Percentiles rank a stretch among this genome's conserved stretches.
Evolutionary conservation across 1,139 yeast species (phyloP).

Genomic region (Saccharomyces hybrid): DNA sequence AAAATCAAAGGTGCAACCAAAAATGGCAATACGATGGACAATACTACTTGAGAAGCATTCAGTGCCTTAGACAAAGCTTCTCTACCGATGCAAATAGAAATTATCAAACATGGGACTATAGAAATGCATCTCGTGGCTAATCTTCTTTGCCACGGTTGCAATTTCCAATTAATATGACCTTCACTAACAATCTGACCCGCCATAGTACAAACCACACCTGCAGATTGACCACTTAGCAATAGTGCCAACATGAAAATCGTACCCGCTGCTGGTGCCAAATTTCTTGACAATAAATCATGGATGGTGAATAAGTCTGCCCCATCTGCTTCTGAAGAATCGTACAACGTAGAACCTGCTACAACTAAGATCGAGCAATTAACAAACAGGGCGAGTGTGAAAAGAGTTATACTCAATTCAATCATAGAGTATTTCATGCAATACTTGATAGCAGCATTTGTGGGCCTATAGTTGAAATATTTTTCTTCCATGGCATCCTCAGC

Average conservation of each 20-base stretch:
- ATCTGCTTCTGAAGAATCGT: constrained; percentile 53
- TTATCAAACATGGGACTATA: constrained; percentile 59
- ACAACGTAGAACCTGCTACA: constrained; percentile 68
- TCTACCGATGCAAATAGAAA: constrained; percentile 52
- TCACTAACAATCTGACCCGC: constrained; percentile 83
- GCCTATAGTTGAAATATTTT: constrained; percentile 41
- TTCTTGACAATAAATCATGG: constrained; percentile 47
- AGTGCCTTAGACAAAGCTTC: constrained; percentile 56
- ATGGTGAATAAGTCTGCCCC: constrained; percentile 73
- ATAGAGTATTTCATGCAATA: constrained; percentile 63
- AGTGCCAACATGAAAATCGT: constrained; percentile 71
- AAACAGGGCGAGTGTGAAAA: constrained; percentile 68
- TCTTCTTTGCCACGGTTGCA: constrained; percentile 72
- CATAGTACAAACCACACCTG: constrained; percentile 81
- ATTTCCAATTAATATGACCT: constrained; percentile 71
- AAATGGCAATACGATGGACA: constrained; percentile 65
- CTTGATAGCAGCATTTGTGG: constrained; percentile 56
- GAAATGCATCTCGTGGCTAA: constrained; percentile 63
- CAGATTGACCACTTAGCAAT: constrained; percentile 69
- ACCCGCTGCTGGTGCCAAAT: constrained; percentile 67
- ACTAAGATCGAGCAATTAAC: constrained; percentile 72
- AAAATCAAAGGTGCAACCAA: constrained; percentile 71
- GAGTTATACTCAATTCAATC: constrained; percentile 54
- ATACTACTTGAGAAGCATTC: constrained; percentile 69
- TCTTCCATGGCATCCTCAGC: constrained; percentile 18